A percentile compares a stretch with the other conserved stretches of the same genome.
Conservation (phyloP, 768 basidiomycete genomes). For the Rhodotorula kratochvilovae region DNA sequence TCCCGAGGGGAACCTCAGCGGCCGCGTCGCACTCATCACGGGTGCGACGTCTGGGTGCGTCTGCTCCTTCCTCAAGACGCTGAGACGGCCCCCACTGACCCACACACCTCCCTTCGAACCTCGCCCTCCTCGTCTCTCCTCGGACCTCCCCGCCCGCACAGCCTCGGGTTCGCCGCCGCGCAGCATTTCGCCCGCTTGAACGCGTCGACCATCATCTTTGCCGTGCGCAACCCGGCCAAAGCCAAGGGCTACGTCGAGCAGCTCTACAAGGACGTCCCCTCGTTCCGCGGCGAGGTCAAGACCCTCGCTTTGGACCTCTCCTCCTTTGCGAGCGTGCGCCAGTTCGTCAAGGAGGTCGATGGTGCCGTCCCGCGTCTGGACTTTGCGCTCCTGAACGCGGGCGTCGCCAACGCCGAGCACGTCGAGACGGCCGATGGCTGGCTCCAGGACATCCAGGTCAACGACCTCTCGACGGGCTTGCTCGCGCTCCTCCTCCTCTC, state of each 20-base stretch:
- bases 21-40: not conserved
- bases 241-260: not conserved
- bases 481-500: not conserved
- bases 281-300: slow-evolving; percentile 1
- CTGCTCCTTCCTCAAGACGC: too few relatives aligned
- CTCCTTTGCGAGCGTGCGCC: not conserved
- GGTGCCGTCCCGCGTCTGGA: not conserved
- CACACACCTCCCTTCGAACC: too few relatives aligned
- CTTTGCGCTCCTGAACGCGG: slow-evolving; percentile 1
- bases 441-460: not conserved
- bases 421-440: not conserved
- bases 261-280: not conserved
- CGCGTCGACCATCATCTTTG: not conserved
- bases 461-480: not conserved
- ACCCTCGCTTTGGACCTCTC: not conserved
- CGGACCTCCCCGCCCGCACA: not conserved
- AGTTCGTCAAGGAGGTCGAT: not conserved
- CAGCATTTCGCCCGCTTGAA: not conserved
- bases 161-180: not conserved
- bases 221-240: not conserved
- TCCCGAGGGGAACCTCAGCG: not conserved
- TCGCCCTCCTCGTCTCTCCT: not conserved
- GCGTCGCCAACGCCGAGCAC: not conserved
- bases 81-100: too few relatives aligned
- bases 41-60: not conserved